Evolutionary conservation across 805 yeast species (phyloP), one percentile per base, ranked within the genome.

Genomic region (Kregervanrija pseudodelftensis): DNA sequence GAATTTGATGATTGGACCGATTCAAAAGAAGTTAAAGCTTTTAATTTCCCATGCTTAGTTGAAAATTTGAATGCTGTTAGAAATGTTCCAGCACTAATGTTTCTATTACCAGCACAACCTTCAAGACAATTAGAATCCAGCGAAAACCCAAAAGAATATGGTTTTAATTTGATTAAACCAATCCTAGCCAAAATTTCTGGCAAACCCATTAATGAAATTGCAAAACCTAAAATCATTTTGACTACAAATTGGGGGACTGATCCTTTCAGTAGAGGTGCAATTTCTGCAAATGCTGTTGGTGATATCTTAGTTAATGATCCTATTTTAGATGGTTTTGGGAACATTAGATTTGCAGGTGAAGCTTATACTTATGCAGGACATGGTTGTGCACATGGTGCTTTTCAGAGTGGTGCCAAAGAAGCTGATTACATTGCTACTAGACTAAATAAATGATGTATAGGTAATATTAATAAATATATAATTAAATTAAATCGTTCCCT

Each of bases 331-430:
- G 68, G 68, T 3, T 55, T 56, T 42, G 66, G 61, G 2, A 52
- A 63, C 12, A 55, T 76, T 15, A 58, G 79, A 28, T 76, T 76
- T 64, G 80, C 80, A 0, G 81, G 81, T 8, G 81, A 76, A 51
- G 78, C 73, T 44, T 70, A 78, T 17, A 62, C 66, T 36, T 56
- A 61, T 45, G 79, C 74, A 39, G 80, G 79, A 2, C 70, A 71
- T 15, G 77, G 78, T 2, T 72, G 77, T 56, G 77, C 74, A 4
- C 79, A 76, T 50, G 81, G 81, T 1, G 81, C 81, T 0, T 76
- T 71, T 51, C 45, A 59, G 33, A 74, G 79, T 53, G 81, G 80
- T 5, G 49, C 52, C 14, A 60, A 77, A 46, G 79, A 74, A 40
- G 80, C 78, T 3, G 45, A 48, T 7, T 15, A 32, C 5, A 47